A percentile compares a stretch with the other conserved stretches of the same genome.
Evolutionary conservation across 805 yeast genomes (phyloP).

Genomic region (Barnettozyma salicaria): DNA sequence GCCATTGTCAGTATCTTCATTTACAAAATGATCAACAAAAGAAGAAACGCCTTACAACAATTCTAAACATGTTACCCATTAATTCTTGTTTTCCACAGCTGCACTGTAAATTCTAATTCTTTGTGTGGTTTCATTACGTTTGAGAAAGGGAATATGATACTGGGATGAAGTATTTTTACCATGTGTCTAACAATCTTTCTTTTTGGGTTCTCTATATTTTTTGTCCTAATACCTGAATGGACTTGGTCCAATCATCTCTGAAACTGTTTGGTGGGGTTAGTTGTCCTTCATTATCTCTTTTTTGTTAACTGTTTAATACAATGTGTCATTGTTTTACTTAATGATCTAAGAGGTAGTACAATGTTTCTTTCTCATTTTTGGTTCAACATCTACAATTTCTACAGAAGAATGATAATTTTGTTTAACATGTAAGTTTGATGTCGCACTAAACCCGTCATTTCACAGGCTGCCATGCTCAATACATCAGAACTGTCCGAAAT

Average conservation of each 20-base stretch:
- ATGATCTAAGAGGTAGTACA: neutral
- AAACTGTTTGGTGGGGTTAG: neutral
- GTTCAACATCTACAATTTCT: no score
- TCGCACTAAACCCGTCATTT: no score
- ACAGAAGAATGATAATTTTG: no score
- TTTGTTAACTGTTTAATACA: neutral
- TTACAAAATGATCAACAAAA: slow-evolving; percentile 16
- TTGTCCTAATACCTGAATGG: slow-evolving; percentile 4
- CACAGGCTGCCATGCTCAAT: no score
- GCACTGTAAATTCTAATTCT: neutral
- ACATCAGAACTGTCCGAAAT: no score
- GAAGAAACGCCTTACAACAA: slow-evolving; percentile 25
- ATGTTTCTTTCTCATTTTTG: neutral
- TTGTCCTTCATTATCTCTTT: neutral
- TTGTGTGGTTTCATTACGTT: no score
- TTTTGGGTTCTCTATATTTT: neutral
- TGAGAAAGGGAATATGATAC: no score
- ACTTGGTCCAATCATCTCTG: slow-evolving; percentile 2
- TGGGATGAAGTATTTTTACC: no score
- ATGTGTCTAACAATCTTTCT: no score
- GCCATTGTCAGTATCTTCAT: slow-evolving; percentile 13
- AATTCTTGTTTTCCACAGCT: neutral
- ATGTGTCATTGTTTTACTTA: neutral
- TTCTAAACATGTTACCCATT: slow-evolving; percentile 11
- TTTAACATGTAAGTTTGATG: no score